phyloP scores from a whole-genome alignment of 495 filamentous ascomycete species.

The Aspergillus kassunensis region DNA sequence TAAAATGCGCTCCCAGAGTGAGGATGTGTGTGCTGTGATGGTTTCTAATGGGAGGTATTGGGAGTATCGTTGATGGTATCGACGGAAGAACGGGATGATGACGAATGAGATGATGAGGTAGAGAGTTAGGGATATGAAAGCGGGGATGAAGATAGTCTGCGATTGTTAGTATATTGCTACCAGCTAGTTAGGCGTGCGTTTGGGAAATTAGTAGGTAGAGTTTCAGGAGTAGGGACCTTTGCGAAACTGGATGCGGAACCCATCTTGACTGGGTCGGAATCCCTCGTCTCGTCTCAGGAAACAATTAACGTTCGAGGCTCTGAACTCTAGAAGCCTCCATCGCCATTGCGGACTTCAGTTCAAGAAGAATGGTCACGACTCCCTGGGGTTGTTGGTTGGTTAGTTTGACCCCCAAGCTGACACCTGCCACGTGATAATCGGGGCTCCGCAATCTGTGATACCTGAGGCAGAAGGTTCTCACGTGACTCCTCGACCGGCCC shows the following conservation, averaged over 20 bases:
- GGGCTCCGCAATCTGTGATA: neutral
- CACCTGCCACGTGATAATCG: constrained; percentile 6
- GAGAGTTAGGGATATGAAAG: constrained; percentile 68
- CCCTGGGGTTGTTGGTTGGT: neutral
- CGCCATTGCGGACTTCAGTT: neutral
- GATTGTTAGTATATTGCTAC: constrained; percentile 12
- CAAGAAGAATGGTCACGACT: too few species aligned
- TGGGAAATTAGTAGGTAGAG: too few species aligned
- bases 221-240: constrained; percentile 30
- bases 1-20: constrained; percentile 59
- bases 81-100: constrained; percentile 70
- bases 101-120: constrained; percentile 69
- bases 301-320: neutral
- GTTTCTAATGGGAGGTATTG: constrained; percentile 65
- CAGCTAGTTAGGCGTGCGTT: neutral
- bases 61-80: constrained; percentile 68
- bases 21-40: constrained; percentile 57
- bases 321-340: neutral
- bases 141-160: constrained; percentile 75
- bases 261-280: constrained; percentile 16
- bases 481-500: constrained; percentile 9
- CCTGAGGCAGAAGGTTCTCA: constrained; percentile 3
- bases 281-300: neutral
- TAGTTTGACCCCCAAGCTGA: constrained; percentile 1
- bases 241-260: constrained; percentile 30